Percentiles rank a stretch among this genome's conserved stretches.
Evolutionary conservation across 495 filamentous ascomycete species (phyloP).

Genomic region (Aspergillus nanangensis): DNA sequence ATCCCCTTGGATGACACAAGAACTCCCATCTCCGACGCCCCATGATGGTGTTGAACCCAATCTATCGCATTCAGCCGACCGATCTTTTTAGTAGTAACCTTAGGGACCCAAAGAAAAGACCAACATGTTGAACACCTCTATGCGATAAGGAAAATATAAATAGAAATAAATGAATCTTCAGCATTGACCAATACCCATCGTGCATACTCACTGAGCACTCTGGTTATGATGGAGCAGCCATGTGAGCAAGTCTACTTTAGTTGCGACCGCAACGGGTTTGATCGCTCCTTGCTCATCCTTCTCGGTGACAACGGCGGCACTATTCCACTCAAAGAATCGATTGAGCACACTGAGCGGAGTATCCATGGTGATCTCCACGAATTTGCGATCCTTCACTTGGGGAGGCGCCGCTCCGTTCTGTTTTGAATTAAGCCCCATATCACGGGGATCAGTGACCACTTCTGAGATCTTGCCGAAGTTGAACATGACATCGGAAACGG

Average conservation of each 20-base stretch:
- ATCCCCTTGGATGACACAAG: too few relatives aligned
- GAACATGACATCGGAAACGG: conserved; percentile 91
- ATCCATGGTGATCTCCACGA: conserved; percentile 89
- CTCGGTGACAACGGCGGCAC: conserved; percentile 89
- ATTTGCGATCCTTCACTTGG: conserved; percentile 54
- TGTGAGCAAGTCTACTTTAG: conserved; percentile 92
- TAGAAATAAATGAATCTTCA: background rate
- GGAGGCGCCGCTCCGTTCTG: background rate
- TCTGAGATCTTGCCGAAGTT: conserved; percentile 82
- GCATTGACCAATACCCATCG: background rate
- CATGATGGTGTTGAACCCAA: conserved; percentile 1
- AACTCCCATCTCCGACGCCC: background rate
- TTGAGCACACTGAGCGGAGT: conserved; percentile 80
- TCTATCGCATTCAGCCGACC: background rate
- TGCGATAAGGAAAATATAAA: conserved; percentile 1
- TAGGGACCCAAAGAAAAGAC: background rate
- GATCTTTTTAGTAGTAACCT: background rate
- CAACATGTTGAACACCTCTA: background rate
- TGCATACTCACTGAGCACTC: background rate
- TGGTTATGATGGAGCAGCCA: conserved; percentile 77
- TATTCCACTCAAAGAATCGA: conserved; percentile 97
- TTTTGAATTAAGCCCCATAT: conserved; percentile 36
- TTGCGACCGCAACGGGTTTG: conserved; percentile 85
- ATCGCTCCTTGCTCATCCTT: conserved; percentile 50
- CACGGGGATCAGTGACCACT: conserved; percentile 76